Percentiles rank a stretch among this genome's conserved stretches.
phyloP scores from a whole-genome alignment of 2,329 filamentous ascomycete genomes.

The Harringtonia aguacate region DNA sequence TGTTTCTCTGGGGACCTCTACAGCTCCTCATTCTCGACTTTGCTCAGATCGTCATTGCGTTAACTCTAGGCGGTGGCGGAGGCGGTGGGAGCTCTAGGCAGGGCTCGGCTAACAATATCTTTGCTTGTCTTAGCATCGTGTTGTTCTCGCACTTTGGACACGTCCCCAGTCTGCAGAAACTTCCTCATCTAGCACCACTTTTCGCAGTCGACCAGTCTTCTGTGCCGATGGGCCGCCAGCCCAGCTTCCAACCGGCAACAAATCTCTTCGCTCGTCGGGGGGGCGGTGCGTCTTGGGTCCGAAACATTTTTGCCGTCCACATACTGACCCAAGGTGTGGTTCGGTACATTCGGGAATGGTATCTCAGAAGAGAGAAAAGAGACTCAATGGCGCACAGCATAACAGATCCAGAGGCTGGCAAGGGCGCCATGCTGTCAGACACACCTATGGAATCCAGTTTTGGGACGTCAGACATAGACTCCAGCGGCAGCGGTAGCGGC shows the following conservation, averaged over 20 bases:
- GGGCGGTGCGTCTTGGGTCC: slow-evolving; percentile 53
- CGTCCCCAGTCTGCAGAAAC: slow-evolving; percentile 31
- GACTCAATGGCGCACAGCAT: slow-evolving; percentile 36
- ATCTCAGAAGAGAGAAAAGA: slow-evolving; percentile 47
- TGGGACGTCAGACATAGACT: slow-evolving; percentile 23
- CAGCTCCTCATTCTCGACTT: slow-evolving; percentile 84
- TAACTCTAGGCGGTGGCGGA: slow-evolving; percentile 74
- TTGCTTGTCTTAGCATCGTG: slow-evolving; percentile 62
- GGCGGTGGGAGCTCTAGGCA: slow-evolving; percentile 48
- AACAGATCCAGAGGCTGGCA: slow-evolving; percentile 54
- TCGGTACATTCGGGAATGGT: slow-evolving; percentile 60
- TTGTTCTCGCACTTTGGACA: slow-evolving; percentile 39
- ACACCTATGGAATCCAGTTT: slow-evolving; percentile 34
- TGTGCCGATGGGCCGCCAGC: slow-evolving; percentile 29
- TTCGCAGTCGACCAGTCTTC: slow-evolving; percentile 21
- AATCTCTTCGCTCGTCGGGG: slow-evolving; percentile 41
- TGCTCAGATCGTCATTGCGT: slow-evolving; percentile 85
- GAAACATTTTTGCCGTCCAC: slow-evolving; percentile 61
- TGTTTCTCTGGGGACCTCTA: slow-evolving; percentile 77
- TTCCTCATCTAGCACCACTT: slow-evolving; percentile 26
- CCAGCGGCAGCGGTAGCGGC: not conserved
- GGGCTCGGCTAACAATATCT: slow-evolving; percentile 59
- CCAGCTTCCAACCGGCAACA: slow-evolving; percentile 33
- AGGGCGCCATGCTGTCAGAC: slow-evolving; percentile 26
- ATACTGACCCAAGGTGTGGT: slow-evolving; percentile 65